Evolutionary conservation across 345 rosid species (phyloP), one percentile per base, ranked within the genome.

Genomic region (Durio zibethinus): DNA sequence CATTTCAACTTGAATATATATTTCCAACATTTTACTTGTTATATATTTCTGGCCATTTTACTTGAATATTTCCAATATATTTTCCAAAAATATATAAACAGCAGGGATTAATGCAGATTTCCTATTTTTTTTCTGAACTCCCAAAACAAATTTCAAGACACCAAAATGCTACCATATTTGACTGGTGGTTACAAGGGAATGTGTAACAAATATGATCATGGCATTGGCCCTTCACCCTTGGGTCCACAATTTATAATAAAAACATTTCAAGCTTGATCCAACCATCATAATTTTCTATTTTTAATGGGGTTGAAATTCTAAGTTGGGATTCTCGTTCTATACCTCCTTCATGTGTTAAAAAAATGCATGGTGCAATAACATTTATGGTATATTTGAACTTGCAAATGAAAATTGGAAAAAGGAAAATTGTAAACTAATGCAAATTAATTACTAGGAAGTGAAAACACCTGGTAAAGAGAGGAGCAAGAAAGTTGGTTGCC

Each of bases 401-500:
- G 7, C 43, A 40, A 56, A 0, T 5, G 61, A 21, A 56, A 56
- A 54, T 21, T 8, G 12, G 21, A 21, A 21, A 29, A 10, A 61
- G 10, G 40, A 61, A 15, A 61, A 61, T 31, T 40, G 29, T 61
- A 6, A 16, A 31, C 31, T 18, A 2, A 7, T 61, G n/a, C 38
- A 29, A 60, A 61, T 31, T 15, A 10, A 31, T 18, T 14, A 6
- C 38, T 12, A 31, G 42, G 43, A 62, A 62, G 43, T 16, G 66
- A 31, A 56, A 9, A 10, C 14, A 54, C 4, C 5, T 0, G 54
- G 16, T n/a, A 33, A 29, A 6, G 11, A 62, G 65, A 60, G 29
- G 68, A 45, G 16, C 11, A 69, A 69, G 73, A 69, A 69, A 69
- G 63, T 78, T 60, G 40, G 66, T 72, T 72, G 72, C 65, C 72